Evolutionary conservation across 1,284 basidiomycete species (phyloP), one percentile per base, ranked within the genome.

Genomic region (Rhodotorula glutinis): DNA sequence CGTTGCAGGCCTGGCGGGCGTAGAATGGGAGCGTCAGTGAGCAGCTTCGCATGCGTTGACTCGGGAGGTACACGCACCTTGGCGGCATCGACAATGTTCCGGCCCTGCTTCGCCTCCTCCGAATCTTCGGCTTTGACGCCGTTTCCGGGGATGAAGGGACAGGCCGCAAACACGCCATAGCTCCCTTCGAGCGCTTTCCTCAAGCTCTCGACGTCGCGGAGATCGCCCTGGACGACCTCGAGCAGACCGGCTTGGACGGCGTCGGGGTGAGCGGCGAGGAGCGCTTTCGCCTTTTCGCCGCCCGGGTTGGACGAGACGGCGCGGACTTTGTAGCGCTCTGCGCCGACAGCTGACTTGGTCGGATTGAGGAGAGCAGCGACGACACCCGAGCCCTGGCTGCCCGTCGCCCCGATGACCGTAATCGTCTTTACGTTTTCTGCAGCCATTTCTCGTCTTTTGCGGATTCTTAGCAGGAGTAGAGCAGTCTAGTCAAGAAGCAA

Each of bases 351-450:
- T n/a, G 47, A 25, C 9, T 49, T 49, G 5, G 47, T n/a, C 23
- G 47, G 25, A 27, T n/a, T 11, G 49, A 69, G 64, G 9, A 70
- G 46, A 17, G 63, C 44, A 23, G 41, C 17, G 27, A 71, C 56
- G 49, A 63, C 60, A n/a, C 58, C 58, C 17, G 57, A 44, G 19
- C 66, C 63, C 41, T 71, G 69, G 21, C 59, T 14, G 11, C 63
- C 63, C 4, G 66, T 59, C 2, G 63, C 61, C 27, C 63, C 63
- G 47, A 62, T 46, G 41, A 68, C 44, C 17, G 58, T 54, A 27
- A 71, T 55, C 54, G 47, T 56, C 25, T 43, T 38, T 13, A 17
- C n/a, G 41, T 27, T 49, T 16, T 25, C 25, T 7, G n/a, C 5
- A 4, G 14, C 25, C n/a, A 27, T 51, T 25, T 25, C 23, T 10